Evolutionary conservation across 768 basidiomycete genomes (phyloP), one percentile per base, ranked within the genome.

Genomic region (Nidularia pulvinata): DNA sequence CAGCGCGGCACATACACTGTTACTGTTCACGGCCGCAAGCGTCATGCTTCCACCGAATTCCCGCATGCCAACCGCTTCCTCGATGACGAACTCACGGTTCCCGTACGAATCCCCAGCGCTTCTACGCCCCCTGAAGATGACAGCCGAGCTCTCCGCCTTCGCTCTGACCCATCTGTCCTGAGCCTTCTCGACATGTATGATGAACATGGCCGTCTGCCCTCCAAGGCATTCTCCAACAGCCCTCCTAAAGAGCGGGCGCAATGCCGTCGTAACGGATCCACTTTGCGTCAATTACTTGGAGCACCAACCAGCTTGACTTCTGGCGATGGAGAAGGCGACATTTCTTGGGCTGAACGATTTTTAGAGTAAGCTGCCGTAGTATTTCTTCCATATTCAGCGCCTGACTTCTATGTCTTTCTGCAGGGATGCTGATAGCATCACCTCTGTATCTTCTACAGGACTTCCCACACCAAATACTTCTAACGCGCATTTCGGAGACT

Each of bases 301-400:
- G 78, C 78, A 50, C 75, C 85, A 0, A 61, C 68, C 1, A 69
- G 69, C 53, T 48, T 66, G 16, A 67, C 56, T 33, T 68, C 69
- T 7, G 54, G 61, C 22, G 51, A 57, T 25, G 58, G 54, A 33
- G 88, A 90, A 64, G 84, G 89, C 6, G 89, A 92, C 59, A 90
- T 93, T 51, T 91, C 89, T 2, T 93, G 90, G 90, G 90, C 90
- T 10, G 90, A 93, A 70, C 79, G 81, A 43, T 85, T 82, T 66
- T 73, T 91, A 50, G 80, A 77, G 90, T 91, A 59, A 53, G 83
- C 61, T 0, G 5, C 11, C 35, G 25, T 54, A 64, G 63, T 44
- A 59, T 39, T 51, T 60, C 57, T 34, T 54, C 55, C 6, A 55
- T 52, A 33, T 50, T 14, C n/a, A 50, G n/a, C 30, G 6, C 37